These are phyloP conservation scores for Closterium sp. DNA, from an alignment of 139 green algal genomes.

Conservation along the genomic window DNA sequence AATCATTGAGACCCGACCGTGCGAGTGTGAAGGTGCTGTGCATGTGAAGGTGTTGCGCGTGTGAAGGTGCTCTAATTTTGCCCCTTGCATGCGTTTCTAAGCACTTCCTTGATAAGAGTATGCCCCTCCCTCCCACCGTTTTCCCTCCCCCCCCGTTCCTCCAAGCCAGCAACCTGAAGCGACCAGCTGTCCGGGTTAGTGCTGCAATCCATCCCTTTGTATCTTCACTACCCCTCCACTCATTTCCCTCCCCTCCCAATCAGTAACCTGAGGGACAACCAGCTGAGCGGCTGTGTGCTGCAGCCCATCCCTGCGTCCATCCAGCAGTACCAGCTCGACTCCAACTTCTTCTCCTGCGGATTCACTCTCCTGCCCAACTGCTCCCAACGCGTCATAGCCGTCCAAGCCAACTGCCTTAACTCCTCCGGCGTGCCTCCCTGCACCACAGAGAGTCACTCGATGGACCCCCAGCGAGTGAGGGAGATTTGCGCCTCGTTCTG, in stretches of 20 bases:
- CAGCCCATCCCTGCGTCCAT: background rate
- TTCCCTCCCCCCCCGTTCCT: too few relatives aligned
- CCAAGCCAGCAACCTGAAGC: too few relatives aligned
- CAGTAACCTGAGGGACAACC: background rate
- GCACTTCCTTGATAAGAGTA: too few relatives aligned
- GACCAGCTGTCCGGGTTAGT: too few relatives aligned
- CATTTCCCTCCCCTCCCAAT: background rate
- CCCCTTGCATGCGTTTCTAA: too few relatives aligned
- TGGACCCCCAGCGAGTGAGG: background rate
- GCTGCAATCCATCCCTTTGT: too few relatives aligned
- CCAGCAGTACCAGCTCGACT: background rate
- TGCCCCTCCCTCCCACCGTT: too few relatives aligned
- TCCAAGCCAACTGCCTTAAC: background rate
- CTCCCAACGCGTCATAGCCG: background rate
- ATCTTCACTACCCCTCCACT: background rate
- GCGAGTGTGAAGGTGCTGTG: too few relatives aligned
- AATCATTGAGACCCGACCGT: too few relatives aligned
- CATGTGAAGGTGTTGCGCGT: too few relatives aligned
- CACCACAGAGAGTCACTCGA: too few relatives aligned
- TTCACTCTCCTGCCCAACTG: background rate
- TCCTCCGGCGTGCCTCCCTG: background rate
- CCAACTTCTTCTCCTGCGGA: background rate
- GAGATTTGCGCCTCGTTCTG: background rate
- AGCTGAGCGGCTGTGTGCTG: background rate
- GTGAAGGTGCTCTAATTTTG: too few relatives aligned